Conservation (phyloP, 306 rosid species). For the Medicago ruthenica region DNA sequence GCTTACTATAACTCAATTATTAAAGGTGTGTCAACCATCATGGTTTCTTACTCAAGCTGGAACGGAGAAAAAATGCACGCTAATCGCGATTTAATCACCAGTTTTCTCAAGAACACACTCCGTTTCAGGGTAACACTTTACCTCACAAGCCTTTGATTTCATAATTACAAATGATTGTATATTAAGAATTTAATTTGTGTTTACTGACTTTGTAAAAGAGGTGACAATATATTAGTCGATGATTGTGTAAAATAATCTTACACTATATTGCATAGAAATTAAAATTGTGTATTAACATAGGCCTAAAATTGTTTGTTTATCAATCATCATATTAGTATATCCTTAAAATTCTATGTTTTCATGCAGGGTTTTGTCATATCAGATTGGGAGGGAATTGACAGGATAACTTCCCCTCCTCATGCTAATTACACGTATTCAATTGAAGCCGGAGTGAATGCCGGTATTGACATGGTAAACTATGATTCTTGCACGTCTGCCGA, state of each 20-base stretch:
- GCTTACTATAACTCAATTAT: constrained; percentile 46
- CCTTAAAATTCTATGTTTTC: constrained; percentile 2
- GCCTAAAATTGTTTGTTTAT: no score
- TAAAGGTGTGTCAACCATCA: constrained; percentile 47
- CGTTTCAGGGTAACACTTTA: constrained; percentile 37
- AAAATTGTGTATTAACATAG: no score
- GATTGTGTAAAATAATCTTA: no score
- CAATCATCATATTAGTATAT: neutral
- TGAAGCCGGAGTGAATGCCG: constrained; percentile 39
- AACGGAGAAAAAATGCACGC: constrained; percentile 51
- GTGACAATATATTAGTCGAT: neutral
- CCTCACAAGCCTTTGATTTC: neutral
- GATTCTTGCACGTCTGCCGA: neutral
- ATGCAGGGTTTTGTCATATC: constrained; percentile 52
- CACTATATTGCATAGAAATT: no score
- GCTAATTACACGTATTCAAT: constrained; percentile 44
- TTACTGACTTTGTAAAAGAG: no score
- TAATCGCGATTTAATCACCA: constrained; percentile 38
- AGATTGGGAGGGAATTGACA: constrained; percentile 47
- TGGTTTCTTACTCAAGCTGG: constrained; percentile 52
- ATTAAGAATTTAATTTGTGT: neutral
- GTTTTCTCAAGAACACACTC: constrained; percentile 44
- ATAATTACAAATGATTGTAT: neutral
- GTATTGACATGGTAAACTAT: constrained; percentile 49
- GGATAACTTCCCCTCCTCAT: constrained; percentile 42